Evolutionary conservation across 371 early-diverging fungal species (phyloP).

Genomic region (Phascolomyces articulosus): DNA sequence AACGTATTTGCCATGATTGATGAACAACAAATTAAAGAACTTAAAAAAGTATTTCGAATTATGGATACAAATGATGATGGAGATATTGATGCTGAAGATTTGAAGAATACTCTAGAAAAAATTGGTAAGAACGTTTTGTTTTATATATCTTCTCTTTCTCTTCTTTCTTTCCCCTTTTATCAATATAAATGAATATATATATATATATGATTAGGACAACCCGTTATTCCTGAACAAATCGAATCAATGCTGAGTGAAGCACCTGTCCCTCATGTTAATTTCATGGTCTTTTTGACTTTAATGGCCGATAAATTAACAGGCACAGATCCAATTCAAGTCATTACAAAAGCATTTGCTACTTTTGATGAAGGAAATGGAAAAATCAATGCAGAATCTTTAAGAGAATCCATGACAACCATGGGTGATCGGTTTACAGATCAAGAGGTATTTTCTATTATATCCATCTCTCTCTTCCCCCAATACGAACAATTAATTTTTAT

Average conservation of each 20-base stretch:
- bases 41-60: constrained; percentile 95
- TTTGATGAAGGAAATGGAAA: constrained; percentile 86
- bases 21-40: constrained; percentile 93
- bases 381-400: constrained; percentile 78
- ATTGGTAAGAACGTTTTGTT: constrained; percentile 29
- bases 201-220: constrained; percentile 80
- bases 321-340: constrained; percentile 87
- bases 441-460: constrained; percentile 80
- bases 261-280: constrained; percentile 81
- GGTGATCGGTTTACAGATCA: constrained; percentile 92
- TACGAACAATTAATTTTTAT: too few relatives aligned
- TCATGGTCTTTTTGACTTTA: constrained; percentile 92
- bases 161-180: background rate
- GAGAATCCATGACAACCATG: constrained; percentile 88
- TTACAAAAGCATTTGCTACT: constrained; percentile 84
- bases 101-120: constrained; percentile 78
- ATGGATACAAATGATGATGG: constrained; percentile 93
- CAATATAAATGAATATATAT: too few relatives aligned
- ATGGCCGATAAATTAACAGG: constrained; percentile 94
- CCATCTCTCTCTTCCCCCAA: background rate
- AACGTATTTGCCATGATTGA: constrained; percentile 99
- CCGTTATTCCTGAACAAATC: constrained; percentile 83
- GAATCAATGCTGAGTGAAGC: constrained; percentile 92
- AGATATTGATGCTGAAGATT: constrained; percentile 84
- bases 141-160: background rate